phyloP scores from a whole-genome alignment of 345 rosid species.

The Aethionema arabicum region DNA sequence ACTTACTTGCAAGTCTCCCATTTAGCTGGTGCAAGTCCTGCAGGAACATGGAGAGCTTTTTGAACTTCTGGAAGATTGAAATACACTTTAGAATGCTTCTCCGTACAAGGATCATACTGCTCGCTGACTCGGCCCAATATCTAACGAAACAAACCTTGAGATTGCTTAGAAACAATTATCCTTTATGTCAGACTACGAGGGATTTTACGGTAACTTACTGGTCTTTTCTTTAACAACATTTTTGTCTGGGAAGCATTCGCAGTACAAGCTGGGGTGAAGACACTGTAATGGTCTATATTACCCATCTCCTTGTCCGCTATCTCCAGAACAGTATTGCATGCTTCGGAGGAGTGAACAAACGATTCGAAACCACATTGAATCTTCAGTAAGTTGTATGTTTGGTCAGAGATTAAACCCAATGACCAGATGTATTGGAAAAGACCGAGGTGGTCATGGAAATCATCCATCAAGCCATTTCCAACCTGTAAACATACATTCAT shows the following conservation, averaged over 20 bases:
- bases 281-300: conserved; percentile 84
- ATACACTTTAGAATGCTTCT: conserved; percentile 68
- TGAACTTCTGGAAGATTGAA: conserved; percentile 88
- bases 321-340: conserved; percentile 53
- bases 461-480: conserved; percentile 91
- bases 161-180: not conserved
- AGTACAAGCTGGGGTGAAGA: conserved; percentile 72
- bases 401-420: conserved; percentile 83
- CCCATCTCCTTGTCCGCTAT: conserved; percentile 69
- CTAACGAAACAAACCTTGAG: conserved; percentile 38
- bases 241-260: conserved; percentile 53
- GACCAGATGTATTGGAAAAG: conserved; percentile 83
- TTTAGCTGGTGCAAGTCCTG: conserved; percentile 60
- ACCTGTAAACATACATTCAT: conserved; percentile 55
- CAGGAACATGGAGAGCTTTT: conserved; percentile 67
- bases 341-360: conserved; percentile 61
- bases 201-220: conserved; percentile 42
- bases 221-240: conserved; percentile 55
- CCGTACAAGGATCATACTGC: conserved; percentile 94
- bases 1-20: conserved; percentile 93
- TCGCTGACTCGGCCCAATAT: conserved; percentile 56
- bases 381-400: conserved; percentile 66
- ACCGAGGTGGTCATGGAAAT: conserved; percentile 77
- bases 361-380: conserved; percentile 66
- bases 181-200: too few relatives aligned